A percentile compares a stretch with the other conserved stretches of the same genome.
Evolutionary conservation across 352 stramenopile species (phyloP).

Genomic region (Elongisporangium anandrum): DNA sequence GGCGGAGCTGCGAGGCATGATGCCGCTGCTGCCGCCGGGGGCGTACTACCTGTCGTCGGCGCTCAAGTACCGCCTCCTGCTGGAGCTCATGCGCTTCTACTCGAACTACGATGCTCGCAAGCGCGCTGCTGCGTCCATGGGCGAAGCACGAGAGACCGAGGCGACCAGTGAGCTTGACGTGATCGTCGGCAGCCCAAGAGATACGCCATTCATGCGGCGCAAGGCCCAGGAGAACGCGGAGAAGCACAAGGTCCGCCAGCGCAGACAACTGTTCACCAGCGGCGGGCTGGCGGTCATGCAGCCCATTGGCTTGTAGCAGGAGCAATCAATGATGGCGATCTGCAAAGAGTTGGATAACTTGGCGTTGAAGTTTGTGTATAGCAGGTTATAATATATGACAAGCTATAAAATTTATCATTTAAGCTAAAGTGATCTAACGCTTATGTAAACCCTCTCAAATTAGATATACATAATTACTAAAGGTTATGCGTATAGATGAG

Average conservation of each 20-base stretch:
- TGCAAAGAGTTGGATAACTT: neutral
- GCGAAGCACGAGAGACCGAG: constrained; percentile 4
- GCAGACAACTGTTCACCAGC: constrained; percentile 32
- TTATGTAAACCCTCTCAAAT: neutral
- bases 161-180: constrained; percentile 24
- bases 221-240: constrained; percentile 57
- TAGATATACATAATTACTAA: neutral
- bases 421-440: neutral
- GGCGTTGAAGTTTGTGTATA: neutral
- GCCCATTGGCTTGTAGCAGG: neutral
- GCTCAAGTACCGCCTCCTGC: constrained; percentile 37
- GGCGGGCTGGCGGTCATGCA: constrained; percentile 39
- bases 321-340: neutral
- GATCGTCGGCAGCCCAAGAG: constrained; percentile 48
- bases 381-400: neutral
- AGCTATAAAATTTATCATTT: neutral
- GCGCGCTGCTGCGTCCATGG: constrained; percentile 2
- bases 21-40: constrained; percentile 42
- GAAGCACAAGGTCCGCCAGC: constrained; percentile 21
- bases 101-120: constrained; percentile 15
- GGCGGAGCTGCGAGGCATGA: constrained; percentile 32
- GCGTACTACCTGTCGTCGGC: constrained; percentile 44
- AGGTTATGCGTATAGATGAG: neutral
- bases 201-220: constrained; percentile 64
- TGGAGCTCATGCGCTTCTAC: constrained; percentile 60